These are phyloP conservation scores for Cytospora leucostoma DNA, from an alignment of 2,329 filamentous ascomycete species.

Conservation along the genomic window DNA sequence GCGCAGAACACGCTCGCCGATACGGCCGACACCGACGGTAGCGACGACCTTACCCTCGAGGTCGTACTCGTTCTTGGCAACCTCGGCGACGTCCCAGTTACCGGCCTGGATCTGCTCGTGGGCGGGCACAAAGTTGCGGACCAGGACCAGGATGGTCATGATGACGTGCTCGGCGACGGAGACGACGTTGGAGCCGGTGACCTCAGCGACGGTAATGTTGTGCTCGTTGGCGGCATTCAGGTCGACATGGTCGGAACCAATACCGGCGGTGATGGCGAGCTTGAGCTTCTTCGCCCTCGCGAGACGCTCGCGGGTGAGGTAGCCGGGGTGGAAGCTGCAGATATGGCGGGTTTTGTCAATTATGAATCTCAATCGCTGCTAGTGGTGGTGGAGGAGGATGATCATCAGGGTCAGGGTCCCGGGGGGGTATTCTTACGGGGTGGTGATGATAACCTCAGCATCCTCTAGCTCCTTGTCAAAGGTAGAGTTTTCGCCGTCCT, in stretches of 20 bases:
- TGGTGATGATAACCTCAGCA: slow-evolving; percentile 98
- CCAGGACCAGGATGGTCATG: slow-evolving; percentile 95
- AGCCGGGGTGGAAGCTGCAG: slow-evolving; percentile 93
- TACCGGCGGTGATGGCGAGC: slow-evolving; percentile 94
- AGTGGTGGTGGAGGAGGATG: background rate
- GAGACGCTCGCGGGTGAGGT: slow-evolving; percentile 93
- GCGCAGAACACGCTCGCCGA: slow-evolving; percentile 95
- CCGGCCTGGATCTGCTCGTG: slow-evolving; percentile 89
- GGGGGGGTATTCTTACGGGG: slow-evolving; percentile 63
- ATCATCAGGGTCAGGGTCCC: background rate
- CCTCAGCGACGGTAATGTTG: slow-evolving; percentile 96
- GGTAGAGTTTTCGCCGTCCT: slow-evolving; percentile 87
- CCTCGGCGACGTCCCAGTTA: slow-evolving; percentile 93
- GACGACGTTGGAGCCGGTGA: slow-evolving; percentile 97
- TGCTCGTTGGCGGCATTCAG: slow-evolving; percentile 96
- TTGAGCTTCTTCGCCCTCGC: slow-evolving; percentile 99
- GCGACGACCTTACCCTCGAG: slow-evolving; percentile 97
- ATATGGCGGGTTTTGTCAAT: background rate
- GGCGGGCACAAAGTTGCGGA: slow-evolving; percentile 98
- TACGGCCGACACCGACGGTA: slow-evolving; percentile 95
- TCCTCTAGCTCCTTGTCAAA: slow-evolving; percentile 97
- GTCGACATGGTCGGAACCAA: slow-evolving; percentile 98
- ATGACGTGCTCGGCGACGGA: slow-evolving; percentile 98
- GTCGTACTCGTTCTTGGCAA: slow-evolving; percentile 98
- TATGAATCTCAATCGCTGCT: background rate